Evolutionary conservation across 2,329 filamentous ascomycete genomes (phyloP), one percentile per base, ranked within the genome.

Genomic region (Magnaporthales sp.): DNA sequence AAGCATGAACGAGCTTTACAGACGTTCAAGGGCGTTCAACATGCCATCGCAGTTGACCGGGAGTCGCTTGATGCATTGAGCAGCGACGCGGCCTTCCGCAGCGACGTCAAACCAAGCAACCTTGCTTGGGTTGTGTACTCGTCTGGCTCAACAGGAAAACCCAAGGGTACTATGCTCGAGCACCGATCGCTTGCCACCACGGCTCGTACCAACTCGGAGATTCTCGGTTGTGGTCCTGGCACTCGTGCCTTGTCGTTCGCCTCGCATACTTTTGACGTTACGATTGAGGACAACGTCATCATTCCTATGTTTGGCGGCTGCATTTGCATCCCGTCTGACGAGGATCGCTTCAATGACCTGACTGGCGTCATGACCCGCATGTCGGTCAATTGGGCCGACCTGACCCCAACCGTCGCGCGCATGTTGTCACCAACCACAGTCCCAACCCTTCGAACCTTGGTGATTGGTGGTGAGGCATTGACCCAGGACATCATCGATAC

Each of bases 131-230:
- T 81, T 61, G 83, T 85, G 66, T 86, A 85, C 72, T 86, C 84
- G 63, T 86, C 84, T 24, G 82, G 82, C 51, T 87, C 84, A 19
- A 87, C 85, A 0, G 84, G 84, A 8, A 79, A 78, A 22, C 84
- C 84, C 1, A 87, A 87, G 71, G 85, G 85, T 1, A 29, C 22
- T 1, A 54, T 65, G 4, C 8, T 27, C 4, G 64, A 61, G n/a
- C 64, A 65, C 22, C 19, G 22, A 19, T 24, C 51, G 7, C 22
- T 65, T 10, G 67, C 68, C 62, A 38, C 64, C 15, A 46, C 62
- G 13, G n/a, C 62, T 6, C 31, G 32, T 8, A 66, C 38, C 27
- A 66, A 38, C 24, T 54, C 56, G 24, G 24, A 60, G 56, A 13
- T 60, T 3, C 56, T 60, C 26, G 56, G 56, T 7, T 26, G 24